Base-by-base conservation (phyloP, 257 asterid species). In the Solanum clarkiae region DNA sequence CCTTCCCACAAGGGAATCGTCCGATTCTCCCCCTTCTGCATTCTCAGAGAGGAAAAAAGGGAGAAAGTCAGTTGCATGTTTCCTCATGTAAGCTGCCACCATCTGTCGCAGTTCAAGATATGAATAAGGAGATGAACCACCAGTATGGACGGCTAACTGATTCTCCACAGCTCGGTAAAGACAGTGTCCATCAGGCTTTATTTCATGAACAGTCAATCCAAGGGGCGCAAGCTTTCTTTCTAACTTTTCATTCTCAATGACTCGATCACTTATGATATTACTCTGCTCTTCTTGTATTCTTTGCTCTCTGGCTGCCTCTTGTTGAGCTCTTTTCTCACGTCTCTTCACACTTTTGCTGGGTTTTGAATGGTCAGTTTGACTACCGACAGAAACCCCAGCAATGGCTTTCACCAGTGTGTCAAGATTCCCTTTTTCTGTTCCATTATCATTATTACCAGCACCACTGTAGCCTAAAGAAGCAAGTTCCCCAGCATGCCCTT, bases 161-260 rank as follows among this genome's bases (percentile, higher is more conserved):
- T 95, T 91, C 90, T 97, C 99, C 42, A 97, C 97, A 49, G 99
- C 99, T 49, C 98, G 91, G 85, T 97, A 97, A 56, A 97, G 97
- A 87, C 99, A 97, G 86, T 97, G 98, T 26, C 99, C 99, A 13
- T 97, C 98, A 8, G 99, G 98, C 86, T 93, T 95, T 86, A 95
- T 95, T 90, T 95, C 98, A 63, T 92, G 90, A 66, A 97, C 83
- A 45, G 93, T 88, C 71, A 91, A 91, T 22, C 98, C 99, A 85
- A 95, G 96, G 24, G 98, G 99, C 84, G 86, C 92, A 14, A 97
- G 97, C 84, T 93, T 97, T 62, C 83, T 87, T 74, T 89, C 96
- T 88, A 97, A 82, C 86, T 83, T 97, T 80, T 92, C 94, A 54
- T 87, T 87, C 87, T 97, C 99, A 80, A 93, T 40, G 42, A 65